These are phyloP conservation scores for Chalciporus sphaerocephalus DNA, from an alignment of 768 basidiomycete species.

Conservation along the genomic window DNA sequence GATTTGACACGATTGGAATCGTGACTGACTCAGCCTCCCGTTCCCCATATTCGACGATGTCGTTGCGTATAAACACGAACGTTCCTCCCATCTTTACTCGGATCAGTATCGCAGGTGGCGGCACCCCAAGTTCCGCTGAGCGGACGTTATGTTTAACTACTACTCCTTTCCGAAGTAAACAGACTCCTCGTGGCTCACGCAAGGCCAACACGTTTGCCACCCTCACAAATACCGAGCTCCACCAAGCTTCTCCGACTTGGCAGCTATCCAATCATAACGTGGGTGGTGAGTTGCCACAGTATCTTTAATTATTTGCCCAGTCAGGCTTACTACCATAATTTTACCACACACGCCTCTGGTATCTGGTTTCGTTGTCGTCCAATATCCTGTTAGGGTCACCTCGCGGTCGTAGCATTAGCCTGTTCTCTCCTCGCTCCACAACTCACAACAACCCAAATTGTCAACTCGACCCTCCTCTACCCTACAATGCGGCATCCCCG, in stretches of 20 bases:
- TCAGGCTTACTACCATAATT: slow-evolving; percentile 21
- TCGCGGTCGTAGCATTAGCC: slow-evolving; percentile 33
- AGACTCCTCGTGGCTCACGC: slow-evolving; percentile 26
- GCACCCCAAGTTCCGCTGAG: slow-evolving; percentile 10
- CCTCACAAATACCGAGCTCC: slow-evolving; percentile 33
- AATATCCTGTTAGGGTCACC: slow-evolving; percentile 26
- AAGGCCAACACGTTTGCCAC: slow-evolving; percentile 31
- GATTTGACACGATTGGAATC: slow-evolving; percentile 30
- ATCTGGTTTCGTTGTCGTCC: slow-evolving; percentile 14
- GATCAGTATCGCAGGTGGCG: slow-evolving; percentile 16
- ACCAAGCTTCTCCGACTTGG: slow-evolving; percentile 24
- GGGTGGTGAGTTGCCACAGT: slow-evolving; percentile 26
- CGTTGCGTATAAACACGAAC: slow-evolving; percentile 29
- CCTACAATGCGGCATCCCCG: slow-evolving; percentile 33
- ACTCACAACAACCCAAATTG: slow-evolving; percentile 16
- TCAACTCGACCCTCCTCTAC: slow-evolving; percentile 17
- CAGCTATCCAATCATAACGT: slow-evolving; percentile 24
- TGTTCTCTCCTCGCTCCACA: slow-evolving; percentile 30
- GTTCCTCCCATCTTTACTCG: slow-evolving; percentile 20
- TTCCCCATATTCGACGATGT: slow-evolving; percentile 20
- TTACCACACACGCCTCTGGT: slow-evolving; percentile 18
- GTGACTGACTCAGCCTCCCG: slow-evolving; percentile 13
- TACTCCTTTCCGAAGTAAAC: slow-evolving; percentile 20
- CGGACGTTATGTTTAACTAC: slow-evolving; percentile 16
- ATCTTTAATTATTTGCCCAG: slow-evolving; percentile 9